Conservation (phyloP, 495 filamentous ascomycete genomes). For the Jackrogersella multiformis region DNA sequence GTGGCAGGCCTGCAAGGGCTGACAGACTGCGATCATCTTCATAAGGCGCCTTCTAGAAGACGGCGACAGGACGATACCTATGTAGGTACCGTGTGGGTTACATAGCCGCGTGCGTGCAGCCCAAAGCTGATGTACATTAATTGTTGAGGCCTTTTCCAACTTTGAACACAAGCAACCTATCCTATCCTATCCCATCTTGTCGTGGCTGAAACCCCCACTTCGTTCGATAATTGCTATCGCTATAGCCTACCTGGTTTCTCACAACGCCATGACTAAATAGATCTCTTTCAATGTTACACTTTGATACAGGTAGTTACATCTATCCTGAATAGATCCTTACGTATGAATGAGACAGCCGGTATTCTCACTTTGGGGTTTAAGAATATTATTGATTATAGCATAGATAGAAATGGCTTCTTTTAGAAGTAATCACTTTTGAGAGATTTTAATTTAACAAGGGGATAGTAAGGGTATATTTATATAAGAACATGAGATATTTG, state of each 20-base stretch:
- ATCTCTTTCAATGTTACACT: background rate
- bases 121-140: slow-evolving; percentile 15
- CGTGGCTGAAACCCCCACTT: slow-evolving; percentile 30
- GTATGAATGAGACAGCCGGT: no score
- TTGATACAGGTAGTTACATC: background rate
- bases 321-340: background rate
- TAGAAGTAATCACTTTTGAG: no score
- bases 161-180: no score
- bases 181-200: no score
- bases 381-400: no score
- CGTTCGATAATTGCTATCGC: background rate
- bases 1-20: slow-evolving; percentile 42
- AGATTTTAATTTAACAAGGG: no score
- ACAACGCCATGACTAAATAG: no score
- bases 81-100: slow-evolving; percentile 11
- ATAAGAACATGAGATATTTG: no score
- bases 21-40: slow-evolving; percentile 16
- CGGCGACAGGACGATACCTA: no score
- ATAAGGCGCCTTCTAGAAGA: slow-evolving; percentile 40
- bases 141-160: slow-evolving; percentile 11
- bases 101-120: slow-evolving; percentile 19
- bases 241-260: slow-evolving; percentile 4
- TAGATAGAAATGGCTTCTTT: no score
- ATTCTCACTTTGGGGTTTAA: no score
- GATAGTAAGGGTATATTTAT: no score